A percentile compares a stretch with the other conserved stretches of the same genome.
These are phyloP conservation scores for Psilocybe cubensis DNA, from an alignment of 768 basidiomycete genomes.

Conservation along the genomic window DNA sequence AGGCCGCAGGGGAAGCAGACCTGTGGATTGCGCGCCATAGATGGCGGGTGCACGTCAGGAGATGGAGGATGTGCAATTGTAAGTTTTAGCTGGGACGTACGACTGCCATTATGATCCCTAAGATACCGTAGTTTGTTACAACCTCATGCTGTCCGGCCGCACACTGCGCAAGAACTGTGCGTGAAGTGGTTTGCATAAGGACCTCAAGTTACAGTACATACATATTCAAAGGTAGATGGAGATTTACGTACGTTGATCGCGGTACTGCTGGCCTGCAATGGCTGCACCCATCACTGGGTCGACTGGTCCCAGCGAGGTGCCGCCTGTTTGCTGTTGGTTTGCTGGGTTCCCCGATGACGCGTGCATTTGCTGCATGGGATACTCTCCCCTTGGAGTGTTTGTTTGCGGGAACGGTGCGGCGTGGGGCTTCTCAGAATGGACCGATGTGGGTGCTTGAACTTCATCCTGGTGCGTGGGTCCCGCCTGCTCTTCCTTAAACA, in stretches of 20 bases:
- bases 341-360: not conserved
- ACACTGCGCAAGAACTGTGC: slow-evolving; percentile 23
- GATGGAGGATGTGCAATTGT: too few species aligned
- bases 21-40: too few species aligned
- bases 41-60: too few species aligned
- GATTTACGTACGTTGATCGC: slow-evolving; percentile 9
- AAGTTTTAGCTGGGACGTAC: slow-evolving; percentile 23
- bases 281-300: not conserved
- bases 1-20: slow-evolving; percentile 29
- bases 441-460: too few species aligned
- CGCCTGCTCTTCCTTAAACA: too few species aligned
- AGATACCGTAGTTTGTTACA: slow-evolving; percentile 23
- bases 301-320: not conserved
- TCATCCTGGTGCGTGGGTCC: too few species aligned
- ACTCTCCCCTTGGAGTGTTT: not conserved
- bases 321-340: not conserved
- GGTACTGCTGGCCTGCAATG: slow-evolving; percentile 4
- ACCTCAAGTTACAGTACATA: too few species aligned
- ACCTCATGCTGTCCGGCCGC: slow-evolving; percentile 25
- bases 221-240: not conserved
- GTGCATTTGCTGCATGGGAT: not conserved
- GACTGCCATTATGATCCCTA: slow-evolving; percentile 28
- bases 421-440: too few species aligned
- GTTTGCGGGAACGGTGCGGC: too few species aligned
- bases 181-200: too few species aligned